These are phyloP conservation scores for Hyaloperonospora arabidopsidis DNA, from an alignment of 352 stramenopile genomes.

Conservation along the genomic window DNA sequence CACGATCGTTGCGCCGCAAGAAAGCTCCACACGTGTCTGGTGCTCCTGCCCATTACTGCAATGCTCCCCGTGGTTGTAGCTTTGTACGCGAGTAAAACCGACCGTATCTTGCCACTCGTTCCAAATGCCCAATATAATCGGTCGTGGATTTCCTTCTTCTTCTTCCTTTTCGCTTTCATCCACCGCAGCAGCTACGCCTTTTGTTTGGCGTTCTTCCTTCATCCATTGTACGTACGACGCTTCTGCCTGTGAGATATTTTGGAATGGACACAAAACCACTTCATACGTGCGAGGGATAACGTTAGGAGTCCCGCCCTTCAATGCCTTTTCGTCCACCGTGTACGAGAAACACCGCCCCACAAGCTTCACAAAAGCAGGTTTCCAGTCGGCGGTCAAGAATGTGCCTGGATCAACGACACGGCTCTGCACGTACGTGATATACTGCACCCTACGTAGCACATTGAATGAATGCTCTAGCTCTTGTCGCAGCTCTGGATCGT, in stretches of 20 bases:
- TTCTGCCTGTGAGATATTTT: slow-evolving; percentile 74
- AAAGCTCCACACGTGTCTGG: slow-evolving; percentile 58
- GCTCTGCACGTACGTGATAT: slow-evolving; percentile 42
- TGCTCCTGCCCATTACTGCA: slow-evolving; percentile 83
- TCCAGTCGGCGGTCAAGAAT: slow-evolving; percentile 38
- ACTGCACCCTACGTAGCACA: slow-evolving; percentile 41
- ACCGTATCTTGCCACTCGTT: slow-evolving; percentile 43
- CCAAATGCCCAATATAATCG: slow-evolving; percentile 56
- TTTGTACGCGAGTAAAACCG: slow-evolving; percentile 28
- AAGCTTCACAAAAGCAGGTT: slow-evolving; percentile 46
- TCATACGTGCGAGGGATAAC: slow-evolving; percentile 59
- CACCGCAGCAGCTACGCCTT: slow-evolving; percentile 13
- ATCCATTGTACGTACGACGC: slow-evolving; percentile 49
- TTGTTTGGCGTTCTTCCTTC: slow-evolving; percentile 38
- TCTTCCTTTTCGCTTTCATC: slow-evolving; percentile 20
- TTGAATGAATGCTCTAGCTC: slow-evolving; percentile 38
- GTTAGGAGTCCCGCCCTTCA: slow-evolving; percentile 70
- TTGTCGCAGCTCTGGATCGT: slow-evolving; percentile 26
- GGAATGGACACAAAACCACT: slow-evolving; percentile 68
- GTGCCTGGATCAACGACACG: slow-evolving; percentile 34
- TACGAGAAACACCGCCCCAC: slow-evolving; percentile 61
- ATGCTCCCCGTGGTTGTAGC: slow-evolving; percentile 72
- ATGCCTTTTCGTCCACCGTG: slow-evolving; percentile 56
- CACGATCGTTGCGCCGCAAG: slow-evolving; percentile 59
- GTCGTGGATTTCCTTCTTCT: slow-evolving; percentile 20